phyloP scores from a whole-genome alignment of 2,329 filamentous ascomycete genomes.

The Didymella sp. region DNA sequence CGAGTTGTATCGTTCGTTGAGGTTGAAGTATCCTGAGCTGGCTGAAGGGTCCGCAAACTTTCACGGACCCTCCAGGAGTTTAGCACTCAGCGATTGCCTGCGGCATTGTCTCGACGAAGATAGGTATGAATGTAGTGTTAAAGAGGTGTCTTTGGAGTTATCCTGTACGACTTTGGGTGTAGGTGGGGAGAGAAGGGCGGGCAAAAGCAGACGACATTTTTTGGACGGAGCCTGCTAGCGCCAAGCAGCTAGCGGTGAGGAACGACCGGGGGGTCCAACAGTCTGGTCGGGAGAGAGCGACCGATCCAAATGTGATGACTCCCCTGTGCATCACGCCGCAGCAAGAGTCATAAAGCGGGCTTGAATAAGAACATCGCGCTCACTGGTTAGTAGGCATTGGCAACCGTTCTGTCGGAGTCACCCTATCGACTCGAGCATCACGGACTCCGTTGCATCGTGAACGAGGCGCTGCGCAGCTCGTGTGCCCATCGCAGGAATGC shows the following conservation, averaged over 20 bases:
- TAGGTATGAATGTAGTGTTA: constrained; percentile 36
- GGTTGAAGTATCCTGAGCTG: constrained; percentile 78
- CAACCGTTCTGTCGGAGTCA: constrained; percentile 1
- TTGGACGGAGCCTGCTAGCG: constrained; percentile 29
- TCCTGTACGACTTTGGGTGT: constrained; percentile 52
- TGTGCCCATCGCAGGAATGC: constrained; percentile 36
- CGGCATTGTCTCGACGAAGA: constrained; percentile 57
- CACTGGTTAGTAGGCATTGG: constrained; percentile 10
- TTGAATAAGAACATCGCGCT: constrained; percentile 13
- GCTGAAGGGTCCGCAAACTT: constrained; percentile 68
- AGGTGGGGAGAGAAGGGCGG: constrained; percentile 42
- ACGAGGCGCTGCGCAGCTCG: constrained; percentile 27
- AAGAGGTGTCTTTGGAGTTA: constrained; percentile 32
- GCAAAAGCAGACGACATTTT: constrained; percentile 36
- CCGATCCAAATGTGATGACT: constrained; percentile 31
- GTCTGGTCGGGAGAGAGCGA: constrained; percentile 18
- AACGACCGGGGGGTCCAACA: constrained; percentile 24
- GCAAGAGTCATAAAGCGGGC: constrained; percentile 22
- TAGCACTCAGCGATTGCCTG: constrained; percentile 71
- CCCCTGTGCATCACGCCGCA: constrained; percentile 23
- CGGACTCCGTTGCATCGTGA: constrained; percentile 2
- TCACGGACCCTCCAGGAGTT: constrained; percentile 74
- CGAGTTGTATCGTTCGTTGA: constrained; percentile 52
- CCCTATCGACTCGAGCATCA: constrained; percentile 13
- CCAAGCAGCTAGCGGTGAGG: constrained; percentile 29